Conservation (phyloP, 2,329 filamentous ascomycete species). For the Cercospora citrullina region DNA sequence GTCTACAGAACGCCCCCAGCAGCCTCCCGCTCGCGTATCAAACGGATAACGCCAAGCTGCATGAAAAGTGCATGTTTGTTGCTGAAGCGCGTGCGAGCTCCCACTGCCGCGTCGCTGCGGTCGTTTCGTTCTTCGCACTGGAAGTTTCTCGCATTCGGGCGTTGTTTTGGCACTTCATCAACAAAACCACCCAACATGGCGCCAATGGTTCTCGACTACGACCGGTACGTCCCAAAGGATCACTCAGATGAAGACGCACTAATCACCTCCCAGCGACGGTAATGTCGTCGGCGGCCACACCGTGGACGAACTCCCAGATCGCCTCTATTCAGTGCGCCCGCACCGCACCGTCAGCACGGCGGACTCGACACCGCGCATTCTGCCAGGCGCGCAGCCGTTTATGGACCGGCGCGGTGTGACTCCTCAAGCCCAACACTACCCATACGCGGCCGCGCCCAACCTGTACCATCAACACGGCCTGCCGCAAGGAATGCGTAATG, state of each 20-base stretch:
- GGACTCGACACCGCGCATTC: not conserved
- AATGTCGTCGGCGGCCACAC: conserved; percentile 24
- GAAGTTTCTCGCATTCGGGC: not conserved
- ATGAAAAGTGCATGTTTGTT: conserved; percentile 19
- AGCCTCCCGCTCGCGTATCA: not conserved
- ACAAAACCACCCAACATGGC: conserved; percentile 8
- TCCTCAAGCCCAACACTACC: not conserved
- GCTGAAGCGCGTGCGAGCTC: conserved; percentile 7
- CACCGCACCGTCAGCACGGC: not conserved
- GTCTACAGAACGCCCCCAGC: not conserved
- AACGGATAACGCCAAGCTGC: conserved; percentile 19
- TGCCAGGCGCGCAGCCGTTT: not conserved
- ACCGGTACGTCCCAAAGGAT: conserved; percentile 9
- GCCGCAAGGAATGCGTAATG: not conserved
- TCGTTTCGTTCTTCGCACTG: conserved; percentile 3
- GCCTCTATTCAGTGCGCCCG: not conserved
- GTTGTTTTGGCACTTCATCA: not conserved
- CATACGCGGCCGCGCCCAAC: not conserved
- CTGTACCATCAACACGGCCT: not conserved
- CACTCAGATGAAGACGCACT: not conserved
- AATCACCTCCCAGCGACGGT: conserved; percentile 19
- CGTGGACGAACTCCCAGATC: conserved; percentile 20
- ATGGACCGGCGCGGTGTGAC: not conserved
- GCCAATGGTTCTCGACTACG: conserved; percentile 25
- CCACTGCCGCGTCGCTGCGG: conserved; percentile 2